Conservation (phyloP, 2,329 filamentous ascomycete species). For the Claviceps purpurea region DNA sequence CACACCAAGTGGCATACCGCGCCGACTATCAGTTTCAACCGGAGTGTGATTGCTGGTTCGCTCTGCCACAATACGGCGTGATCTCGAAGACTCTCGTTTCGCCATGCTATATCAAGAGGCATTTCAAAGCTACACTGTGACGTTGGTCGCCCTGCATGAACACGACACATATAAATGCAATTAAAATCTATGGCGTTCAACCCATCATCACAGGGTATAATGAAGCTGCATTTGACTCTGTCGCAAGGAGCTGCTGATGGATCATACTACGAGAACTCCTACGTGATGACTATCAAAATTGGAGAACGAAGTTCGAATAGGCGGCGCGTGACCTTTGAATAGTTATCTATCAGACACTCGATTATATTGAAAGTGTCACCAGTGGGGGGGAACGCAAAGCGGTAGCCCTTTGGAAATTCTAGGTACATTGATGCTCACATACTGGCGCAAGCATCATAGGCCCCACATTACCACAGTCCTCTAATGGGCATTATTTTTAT, state of each 20-base stretch:
- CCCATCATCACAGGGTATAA: neutral
- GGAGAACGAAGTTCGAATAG: neutral
- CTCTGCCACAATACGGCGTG: neutral
- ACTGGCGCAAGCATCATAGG: neutral
- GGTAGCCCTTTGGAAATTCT: conserved; percentile 21
- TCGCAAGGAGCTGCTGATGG: neutral
- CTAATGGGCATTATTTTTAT: conserved; percentile 99
- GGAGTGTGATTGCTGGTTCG: neutral
- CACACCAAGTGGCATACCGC: neutral
- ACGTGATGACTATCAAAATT: neutral
- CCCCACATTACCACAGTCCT: conserved; percentile 7
- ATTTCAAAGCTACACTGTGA: no score
- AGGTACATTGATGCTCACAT: conserved; percentile 25
- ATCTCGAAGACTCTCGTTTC: neutral
- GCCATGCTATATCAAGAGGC: no score
- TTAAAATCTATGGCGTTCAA: neutral
- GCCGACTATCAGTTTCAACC: neutral
- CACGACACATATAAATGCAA: neutral
- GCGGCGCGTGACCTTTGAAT: neutral
- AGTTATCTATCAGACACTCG: neutral
- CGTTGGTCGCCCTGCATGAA: neutral
- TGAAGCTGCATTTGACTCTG: neutral
- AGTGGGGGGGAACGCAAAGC: conserved; percentile 1
- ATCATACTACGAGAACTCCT: neutral
- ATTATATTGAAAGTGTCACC: conserved; percentile 2